Percentiles rank a stretch among this genome's conserved stretches.
Evolutionary conservation across 169 alveolate species (phyloP).

Genomic region (Neospora caninum): DNA sequence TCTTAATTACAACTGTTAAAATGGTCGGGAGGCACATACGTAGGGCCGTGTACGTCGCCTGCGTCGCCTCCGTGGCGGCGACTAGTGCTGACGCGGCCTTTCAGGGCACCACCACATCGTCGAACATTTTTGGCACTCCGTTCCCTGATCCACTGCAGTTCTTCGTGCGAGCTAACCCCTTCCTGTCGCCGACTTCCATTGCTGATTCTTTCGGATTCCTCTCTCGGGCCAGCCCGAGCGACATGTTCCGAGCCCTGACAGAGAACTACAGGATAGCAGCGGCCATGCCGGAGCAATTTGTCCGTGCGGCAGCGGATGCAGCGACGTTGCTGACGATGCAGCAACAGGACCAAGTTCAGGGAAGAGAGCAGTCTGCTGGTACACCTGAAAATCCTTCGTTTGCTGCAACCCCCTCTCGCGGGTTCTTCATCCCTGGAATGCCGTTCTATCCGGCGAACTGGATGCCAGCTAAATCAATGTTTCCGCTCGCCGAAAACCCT

Average conservation of each 20-base stretch:
- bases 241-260: slow-evolving; percentile 1
- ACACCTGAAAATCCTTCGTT: background rate
- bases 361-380: background rate
- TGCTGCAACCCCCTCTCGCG: slow-evolving; percentile 6
- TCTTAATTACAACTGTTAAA: background rate
- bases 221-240: background rate
- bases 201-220: background rate
- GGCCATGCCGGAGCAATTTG: slow-evolving; percentile 13
- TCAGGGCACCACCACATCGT: background rate
- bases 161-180: background rate
- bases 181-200: background rate
- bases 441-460: slow-evolving; percentile 34
- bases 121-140: background rate
- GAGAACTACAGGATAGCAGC: slow-evolving; percentile 3
- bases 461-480: slow-evolving; percentile 3
- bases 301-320: slow-evolving; percentile 30
- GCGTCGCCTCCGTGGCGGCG: background rate
- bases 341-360: background rate
- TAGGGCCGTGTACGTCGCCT: background rate
- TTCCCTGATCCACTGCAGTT: slow-evolving; percentile 1
- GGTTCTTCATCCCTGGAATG: slow-evolving; percentile 23
- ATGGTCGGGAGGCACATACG: background rate
- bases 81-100: background rate
- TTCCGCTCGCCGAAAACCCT: background rate
- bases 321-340: slow-evolving; percentile 8